Evolutionary conservation across 768 basidiomycete species (phyloP), one percentile per base, ranked within the genome.

Genomic region (Rhodotorula toruloides): DNA sequence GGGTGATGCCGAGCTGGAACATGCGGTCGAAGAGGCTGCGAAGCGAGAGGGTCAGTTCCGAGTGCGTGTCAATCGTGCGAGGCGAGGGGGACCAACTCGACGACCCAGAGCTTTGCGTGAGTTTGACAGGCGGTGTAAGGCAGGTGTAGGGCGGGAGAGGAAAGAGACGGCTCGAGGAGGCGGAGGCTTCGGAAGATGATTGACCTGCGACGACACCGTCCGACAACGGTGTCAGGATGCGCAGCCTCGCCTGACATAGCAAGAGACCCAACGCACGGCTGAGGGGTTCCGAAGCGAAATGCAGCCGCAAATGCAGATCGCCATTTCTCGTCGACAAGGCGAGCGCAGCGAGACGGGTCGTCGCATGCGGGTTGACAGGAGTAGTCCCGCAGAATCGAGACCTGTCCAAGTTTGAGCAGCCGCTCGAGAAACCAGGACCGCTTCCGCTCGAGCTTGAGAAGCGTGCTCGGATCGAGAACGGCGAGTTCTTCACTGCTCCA

Each of bases 341-440:
- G 84, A 25, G 92, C 93, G 75, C 92, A 97, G 25, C 77, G 82
- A 1, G 81, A 49, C 11, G 90, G 78, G 68, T 97, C 92, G 16
- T 89, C 89, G 76, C 92, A 97, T 12, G 89, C 86, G 4, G 83
- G 10, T 27, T 57, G n/a, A 40, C 93, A 96, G 84, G 89, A 87
- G 74, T 96, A 96, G 74, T 96, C 92, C 76, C 93, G 92, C n/a
- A 89, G 84, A 31, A 94, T 82, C 68, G 87, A 84, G 0, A 88
- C 88, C 46, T 91, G 80, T 3, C 91, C 90, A 16, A 97, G 84
- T 76, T 96, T 96, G 68, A 96, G 81, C 22, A 97, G 88, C 27
- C 93, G 85, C 76, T 97, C 93, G 27, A 96, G 83, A 79, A 96
- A 96, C 92, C 92, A 96, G 59, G 87, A 93, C 63, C 93, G 84